Conservation (phyloP, 179 eudicot genomes). For the Vitellaria paradoxa region DNA sequence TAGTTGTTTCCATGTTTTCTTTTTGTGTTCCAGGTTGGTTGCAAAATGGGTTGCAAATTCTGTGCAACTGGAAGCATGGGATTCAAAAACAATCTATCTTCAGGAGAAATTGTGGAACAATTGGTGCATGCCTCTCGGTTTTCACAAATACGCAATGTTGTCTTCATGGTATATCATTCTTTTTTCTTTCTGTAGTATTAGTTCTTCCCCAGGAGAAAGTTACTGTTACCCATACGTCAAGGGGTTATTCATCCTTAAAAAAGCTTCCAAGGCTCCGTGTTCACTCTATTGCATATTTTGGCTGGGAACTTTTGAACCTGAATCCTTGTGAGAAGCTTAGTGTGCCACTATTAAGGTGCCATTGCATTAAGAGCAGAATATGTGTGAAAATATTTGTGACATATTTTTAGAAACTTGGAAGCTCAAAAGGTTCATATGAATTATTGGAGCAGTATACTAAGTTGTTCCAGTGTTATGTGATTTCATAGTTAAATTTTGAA, state of each 20-base stretch:
- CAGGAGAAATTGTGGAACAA: conserved; percentile 96
- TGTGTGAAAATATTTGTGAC: background rate
- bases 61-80: conserved; percentile 99
- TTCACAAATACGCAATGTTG: conserved; percentile 79
- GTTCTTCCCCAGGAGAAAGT: background rate
- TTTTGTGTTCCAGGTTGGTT: conserved; percentile 71
- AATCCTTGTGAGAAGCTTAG: background rate
- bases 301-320: background rate
- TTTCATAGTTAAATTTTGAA: conserved; percentile 3
- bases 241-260: background rate
- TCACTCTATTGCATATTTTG: background rate
- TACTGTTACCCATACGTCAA: background rate
- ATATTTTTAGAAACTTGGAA: background rate
- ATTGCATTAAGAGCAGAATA: too few species aligned
- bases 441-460: background rate
- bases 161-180: conserved; percentile 73
- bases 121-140: conserved; percentile 86
- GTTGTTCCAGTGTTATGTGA: background rate
- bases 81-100: conserved; percentile 77
- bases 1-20: background rate
- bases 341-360: background rate
- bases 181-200: background rate
- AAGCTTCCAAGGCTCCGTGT: background rate
- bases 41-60: conserved; percentile 97
- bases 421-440: background rate